phyloP scores from a whole-genome alignment of 164 flowering plant species.

The Dillenia suffruticosa region DNA sequence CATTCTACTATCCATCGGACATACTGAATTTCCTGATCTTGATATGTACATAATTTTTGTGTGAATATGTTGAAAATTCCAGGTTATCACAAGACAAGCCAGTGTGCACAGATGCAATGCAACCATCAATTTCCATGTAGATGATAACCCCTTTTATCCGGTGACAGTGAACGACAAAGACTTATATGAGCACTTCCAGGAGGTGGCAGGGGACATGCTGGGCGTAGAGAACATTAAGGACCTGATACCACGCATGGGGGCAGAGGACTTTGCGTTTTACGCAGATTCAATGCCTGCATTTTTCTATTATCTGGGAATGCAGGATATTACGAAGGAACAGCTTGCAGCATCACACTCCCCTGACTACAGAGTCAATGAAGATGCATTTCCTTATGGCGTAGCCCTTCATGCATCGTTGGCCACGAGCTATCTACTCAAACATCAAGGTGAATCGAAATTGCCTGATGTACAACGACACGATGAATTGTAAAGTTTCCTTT shows the following conservation, averaged over 20 bases:
- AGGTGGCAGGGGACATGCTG: constrained; percentile 49
- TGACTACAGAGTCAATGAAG: constrained; percentile 42
- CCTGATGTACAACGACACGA: no score
- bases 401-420: constrained; percentile 67
- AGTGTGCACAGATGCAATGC: constrained; percentile 72
- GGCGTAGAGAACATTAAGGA: constrained; percentile 49
- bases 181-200: constrained; percentile 66
- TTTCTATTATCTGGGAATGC: constrained; percentile 72
- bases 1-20: no score
- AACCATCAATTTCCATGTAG: constrained; percentile 67
- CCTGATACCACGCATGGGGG: constrained; percentile 72
- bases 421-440: constrained; percentile 28
- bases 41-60: not conserved
- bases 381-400: constrained; percentile 49
- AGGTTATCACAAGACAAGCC: constrained; percentile 80
- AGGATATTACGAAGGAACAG: constrained; percentile 33
- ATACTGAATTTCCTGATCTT: no score
- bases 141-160: constrained; percentile 54
- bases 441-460: constrained; percentile 7
- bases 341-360: constrained; percentile 36
- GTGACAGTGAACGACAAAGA: constrained; percentile 68
- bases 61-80: constrained; percentile 2
- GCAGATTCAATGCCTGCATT: constrained; percentile 67
- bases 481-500: not conserved
- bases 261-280: constrained; percentile 96